Evolutionary conservation across 1,139 yeast genomes (phyloP), one percentile per base, ranked within the genome.

Genomic region (Pneumocystis jirovecii): DNA sequence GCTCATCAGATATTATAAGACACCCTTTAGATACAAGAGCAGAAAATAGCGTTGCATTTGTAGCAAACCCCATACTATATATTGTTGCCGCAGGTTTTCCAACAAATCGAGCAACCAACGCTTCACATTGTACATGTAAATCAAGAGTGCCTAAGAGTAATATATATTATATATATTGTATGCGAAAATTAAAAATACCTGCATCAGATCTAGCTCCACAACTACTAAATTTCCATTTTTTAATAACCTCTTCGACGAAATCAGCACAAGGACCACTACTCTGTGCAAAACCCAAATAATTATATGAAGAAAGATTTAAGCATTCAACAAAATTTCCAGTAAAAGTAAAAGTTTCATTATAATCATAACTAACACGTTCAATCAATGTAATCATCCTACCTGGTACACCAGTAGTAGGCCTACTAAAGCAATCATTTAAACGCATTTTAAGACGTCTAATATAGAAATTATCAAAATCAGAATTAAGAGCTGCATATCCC

Each of bases 381-480:
- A 86, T 84, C 71, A 96, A 85, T 66, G 85, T 83, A 72, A 93
- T 85, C 72, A 80, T 86, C 75, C 99, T 83, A 34, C 99, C 99
- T 0, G 99, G 98, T 42, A 93, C 98, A 60, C 97, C 97, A 68
- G 89, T 87, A 42, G 95, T 89, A 45, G 97, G 97, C 74, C 97
- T 84, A 4, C 95, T 89, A 76, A 93, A 93, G 75, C 97, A 90
- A 76, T 93, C 97, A 73, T 88, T 96, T 69, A 93, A 83, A 76
- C 96, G 87, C 70, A 82, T 83, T 74, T 95, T 91, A 80, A 93
- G 82, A 72, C 97, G 85, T 73, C 99, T 86, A 61, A 91, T 87
- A 75, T 91, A 93, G 74, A 93, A 95, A 70, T 89, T 85, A 76
- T 93, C 99, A 74, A 93, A 91, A 63, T 90, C 95, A 62, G 95